Conservation (phyloP, 2,329 filamentous ascomycete genomes). For the Macroventuria anomochaeta region DNA sequence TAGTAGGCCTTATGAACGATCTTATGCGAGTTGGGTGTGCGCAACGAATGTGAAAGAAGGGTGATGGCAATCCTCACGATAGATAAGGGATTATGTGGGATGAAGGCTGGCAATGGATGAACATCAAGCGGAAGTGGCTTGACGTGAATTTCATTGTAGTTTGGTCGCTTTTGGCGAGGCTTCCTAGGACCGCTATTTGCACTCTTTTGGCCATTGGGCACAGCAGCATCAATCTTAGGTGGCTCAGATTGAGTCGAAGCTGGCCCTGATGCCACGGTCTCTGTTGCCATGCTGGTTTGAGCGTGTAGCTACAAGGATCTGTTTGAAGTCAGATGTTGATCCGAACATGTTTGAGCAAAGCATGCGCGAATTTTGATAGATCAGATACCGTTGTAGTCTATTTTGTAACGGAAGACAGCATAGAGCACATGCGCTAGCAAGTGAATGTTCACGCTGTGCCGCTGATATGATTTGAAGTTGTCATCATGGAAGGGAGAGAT, state of each 20-base stretch:
- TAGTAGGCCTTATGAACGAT: constrained; percentile 76
- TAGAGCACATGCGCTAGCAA: constrained; percentile 23
- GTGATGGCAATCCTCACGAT: constrained; percentile 79
- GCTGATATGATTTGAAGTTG: constrained; percentile 22
- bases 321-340: not conserved
- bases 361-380: not conserved
- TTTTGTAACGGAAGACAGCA: constrained; percentile 24
- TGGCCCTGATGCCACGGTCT: constrained; percentile 13
- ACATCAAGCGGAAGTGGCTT: constrained; percentile 80
- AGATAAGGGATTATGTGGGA: constrained; percentile 91
- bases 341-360: not conserved
- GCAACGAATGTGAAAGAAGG: constrained; percentile 75
- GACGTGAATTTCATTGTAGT: constrained; percentile 77
- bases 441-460: constrained; percentile 22
- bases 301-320: constrained; percentile 1
- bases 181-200: constrained; percentile 31
- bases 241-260: constrained; percentile 14
- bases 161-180: constrained; percentile 53
- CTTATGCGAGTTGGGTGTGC: constrained; percentile 68
- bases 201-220: constrained; percentile 21
- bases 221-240: constrained; percentile 10
- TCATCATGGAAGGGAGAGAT: constrained; percentile 17
- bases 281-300: constrained; percentile 23
- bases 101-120: constrained; percentile 84
- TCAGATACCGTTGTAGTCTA: constrained; percentile 26